Base-by-base conservation (phyloP, 2,329 filamentous ascomycete genomes). In the Trichoderma atrobrunneum region DNA sequence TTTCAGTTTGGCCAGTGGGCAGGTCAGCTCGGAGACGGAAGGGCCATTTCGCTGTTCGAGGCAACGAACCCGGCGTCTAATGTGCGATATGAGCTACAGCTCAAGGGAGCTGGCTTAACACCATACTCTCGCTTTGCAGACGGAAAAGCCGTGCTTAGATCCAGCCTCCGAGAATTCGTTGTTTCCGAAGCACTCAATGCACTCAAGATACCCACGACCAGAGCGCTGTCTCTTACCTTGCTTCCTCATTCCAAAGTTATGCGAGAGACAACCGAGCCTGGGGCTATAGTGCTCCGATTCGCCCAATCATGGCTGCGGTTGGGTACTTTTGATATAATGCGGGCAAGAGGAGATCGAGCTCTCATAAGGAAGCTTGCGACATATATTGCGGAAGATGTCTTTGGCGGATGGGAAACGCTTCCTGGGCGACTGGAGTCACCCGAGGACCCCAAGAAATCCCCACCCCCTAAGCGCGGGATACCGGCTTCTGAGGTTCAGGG, bases 101-200 rank as follows among this genome's bases (percentile, higher is more conserved):
- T 99, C 73, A 99, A 99, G 81, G 96, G 96, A 28, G 96, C 96
- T 18, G 96, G 96, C 6, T 85, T 92, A 78, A 99, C 96, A 5
- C 96, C 96, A 0, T 99, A 99, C 83, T 97, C 93, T 51, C 91
- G 96, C 4, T 99, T 99, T 76, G 96, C 96, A 28, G 96, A 99
- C 80, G 96, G 96, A 34, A 95, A 96, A 80, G 96, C 96, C 1
- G 96, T 99, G 3, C 84, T 99, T 66, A 87, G 96, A 73, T 97
- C 93, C 32, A 97, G 94, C 78, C 97, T 99, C 76, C 89, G 96
- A 73, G 96, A 99, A 83, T 99, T 96, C 76, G 85, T 99, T 57
- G 95, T 97, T 24, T 97, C 93, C 63, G 96, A 99, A 84, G 90
- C 91, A 30, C 87, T 99, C 57, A 89, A 98, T 80, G 93, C 94